Evolutionary conservation across 1,139 yeast species (phyloP), one percentile per base, ranked within the genome.

Genomic region (Citeromyces hawaiiensis): DNA sequence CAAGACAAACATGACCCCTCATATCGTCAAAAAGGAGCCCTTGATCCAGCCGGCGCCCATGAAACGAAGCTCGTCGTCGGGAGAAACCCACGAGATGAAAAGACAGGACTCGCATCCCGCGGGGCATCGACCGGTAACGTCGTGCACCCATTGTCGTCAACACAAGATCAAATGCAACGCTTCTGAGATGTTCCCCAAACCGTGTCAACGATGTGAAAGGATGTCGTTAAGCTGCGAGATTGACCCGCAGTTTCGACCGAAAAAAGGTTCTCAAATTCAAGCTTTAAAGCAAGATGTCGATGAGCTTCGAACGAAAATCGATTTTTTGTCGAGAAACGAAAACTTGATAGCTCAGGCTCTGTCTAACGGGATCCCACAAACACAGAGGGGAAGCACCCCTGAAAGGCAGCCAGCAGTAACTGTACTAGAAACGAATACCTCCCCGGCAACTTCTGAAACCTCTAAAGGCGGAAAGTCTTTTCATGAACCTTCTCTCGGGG

Each of bases 161-260:
- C 96, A 87, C 55, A 88, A 88, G 59, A 86, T 87, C 59, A 83
- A 82, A 53, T 88, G 97, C 60, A 85, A 88, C 54, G 96, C 96
- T 0, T 72, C 85, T 3, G 91, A 83, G 19, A 76, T 80, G 45
- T 82, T 72, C 49, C 96, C 96, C 2, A 66, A 68, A 11, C 85
- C 96, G 0, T 88, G 96, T 56, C 72, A 80, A 27, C 61, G 96
- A 43, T 88, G 96, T 58, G 80, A 76, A 38, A 67, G 81, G 51
- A 81, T 83, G 83, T 79, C 76, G 2, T 65, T 87, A 35, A 72
- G 70, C 44, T 88, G 97, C 63, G 88, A 83, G 50, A 83, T 88
- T 30, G 96, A 88, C 55, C 96, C 96, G 1, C 80, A 80, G 49
- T 88, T 86, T 57, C 71, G 88, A 52, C 96, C 96, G 3, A 81